Percentiles rank a stretch among this genome's conserved stretches.
phyloP scores from a whole-genome alignment of 108 stramenopile species.

The Skeletonema marinoi region DNA sequence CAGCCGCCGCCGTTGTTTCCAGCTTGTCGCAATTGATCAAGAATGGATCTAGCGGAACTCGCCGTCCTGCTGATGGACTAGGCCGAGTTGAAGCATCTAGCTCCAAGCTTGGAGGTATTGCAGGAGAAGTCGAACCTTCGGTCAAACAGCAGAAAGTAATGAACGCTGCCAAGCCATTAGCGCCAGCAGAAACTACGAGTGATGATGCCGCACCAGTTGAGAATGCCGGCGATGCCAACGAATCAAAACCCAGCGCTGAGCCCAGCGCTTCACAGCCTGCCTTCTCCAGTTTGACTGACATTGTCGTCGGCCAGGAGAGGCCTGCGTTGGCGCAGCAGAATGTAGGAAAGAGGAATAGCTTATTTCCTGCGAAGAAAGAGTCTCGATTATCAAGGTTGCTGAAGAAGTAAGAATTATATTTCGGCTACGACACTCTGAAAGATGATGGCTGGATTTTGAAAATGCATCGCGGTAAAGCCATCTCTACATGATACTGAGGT shows the following conservation, averaged over 20 bases:
- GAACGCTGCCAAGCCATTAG: background rate
- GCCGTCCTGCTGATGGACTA: background rate
- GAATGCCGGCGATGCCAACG: constrained; percentile 35
- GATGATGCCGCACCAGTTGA: background rate
- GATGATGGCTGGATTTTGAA: background rate
- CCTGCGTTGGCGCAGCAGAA: constrained; percentile 6
- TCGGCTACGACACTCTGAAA: background rate
- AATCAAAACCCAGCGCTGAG: constrained; percentile 12
- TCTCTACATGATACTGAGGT: background rate
- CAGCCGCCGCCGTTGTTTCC: constrained; percentile 1
- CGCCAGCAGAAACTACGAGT: background rate
- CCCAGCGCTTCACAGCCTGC: background rate
- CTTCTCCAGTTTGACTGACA: background rate
- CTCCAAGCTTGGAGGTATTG: constrained; percentile 19
- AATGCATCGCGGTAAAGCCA: background rate
- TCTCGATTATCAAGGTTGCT: background rate
- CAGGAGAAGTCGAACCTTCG: background rate
- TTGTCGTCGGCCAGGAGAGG: background rate
- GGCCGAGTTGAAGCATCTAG: background rate
- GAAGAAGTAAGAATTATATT: background rate
- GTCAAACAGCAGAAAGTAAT: background rate
- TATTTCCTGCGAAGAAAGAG: constrained; percentile 8
- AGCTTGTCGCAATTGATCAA: constrained; percentile 18
- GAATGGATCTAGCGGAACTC: constrained; percentile 4
- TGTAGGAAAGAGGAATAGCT: background rate